phyloP scores from a whole-genome alignment of 2,329 filamentous ascomycete species.

The Juglanconis sp. region DNA sequence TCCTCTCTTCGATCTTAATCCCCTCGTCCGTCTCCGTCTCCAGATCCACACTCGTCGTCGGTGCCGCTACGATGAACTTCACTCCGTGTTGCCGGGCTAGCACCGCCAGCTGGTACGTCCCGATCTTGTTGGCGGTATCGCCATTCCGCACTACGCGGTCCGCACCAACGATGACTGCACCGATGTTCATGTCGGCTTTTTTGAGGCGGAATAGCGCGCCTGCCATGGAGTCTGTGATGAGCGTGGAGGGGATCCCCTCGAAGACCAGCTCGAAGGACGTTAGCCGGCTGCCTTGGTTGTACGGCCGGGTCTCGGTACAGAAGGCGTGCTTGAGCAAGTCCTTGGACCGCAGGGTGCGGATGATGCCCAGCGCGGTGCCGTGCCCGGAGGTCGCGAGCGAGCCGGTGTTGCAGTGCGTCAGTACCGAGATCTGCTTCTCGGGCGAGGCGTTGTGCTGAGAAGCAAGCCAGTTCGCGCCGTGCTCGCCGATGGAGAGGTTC shows the following conservation, averaged over 20 bases:
- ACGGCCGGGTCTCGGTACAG: constrained; percentile 94
- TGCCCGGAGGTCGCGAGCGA: constrained; percentile 97
- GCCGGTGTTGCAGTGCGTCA: constrained; percentile 98
- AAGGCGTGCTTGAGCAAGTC: constrained; percentile 75
- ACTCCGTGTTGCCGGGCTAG: constrained; percentile 82
- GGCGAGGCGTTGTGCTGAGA: constrained; percentile 50
- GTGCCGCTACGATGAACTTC: constrained; percentile 92
- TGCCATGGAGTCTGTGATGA: constrained; percentile 97
- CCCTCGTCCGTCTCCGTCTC: constrained; percentile 71
- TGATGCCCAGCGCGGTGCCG: constrained; percentile 90
- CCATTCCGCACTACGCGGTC: constrained; percentile 95
- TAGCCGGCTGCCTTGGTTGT: constrained; percentile 93
- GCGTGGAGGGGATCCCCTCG: constrained; percentile 83
- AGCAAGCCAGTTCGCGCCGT: constrained; percentile 81
- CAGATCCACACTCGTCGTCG: constrained; percentile 89
- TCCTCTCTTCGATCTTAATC: constrained; percentile 89
- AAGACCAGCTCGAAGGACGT: constrained; percentile 97
- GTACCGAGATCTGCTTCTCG: constrained; percentile 64
- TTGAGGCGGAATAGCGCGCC: constrained; percentile 71
- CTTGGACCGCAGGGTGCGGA: constrained; percentile 72
- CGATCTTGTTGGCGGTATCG: constrained; percentile 98
- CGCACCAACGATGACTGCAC: constrained; percentile 88
- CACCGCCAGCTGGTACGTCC: constrained; percentile 91
- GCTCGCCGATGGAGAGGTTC: constrained; percentile 79
- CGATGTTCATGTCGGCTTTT: constrained; percentile 64